phyloP scores from a whole-genome alignment of 768 basidiomycete genomes.

The Flagelloscypha sp. region DNA sequence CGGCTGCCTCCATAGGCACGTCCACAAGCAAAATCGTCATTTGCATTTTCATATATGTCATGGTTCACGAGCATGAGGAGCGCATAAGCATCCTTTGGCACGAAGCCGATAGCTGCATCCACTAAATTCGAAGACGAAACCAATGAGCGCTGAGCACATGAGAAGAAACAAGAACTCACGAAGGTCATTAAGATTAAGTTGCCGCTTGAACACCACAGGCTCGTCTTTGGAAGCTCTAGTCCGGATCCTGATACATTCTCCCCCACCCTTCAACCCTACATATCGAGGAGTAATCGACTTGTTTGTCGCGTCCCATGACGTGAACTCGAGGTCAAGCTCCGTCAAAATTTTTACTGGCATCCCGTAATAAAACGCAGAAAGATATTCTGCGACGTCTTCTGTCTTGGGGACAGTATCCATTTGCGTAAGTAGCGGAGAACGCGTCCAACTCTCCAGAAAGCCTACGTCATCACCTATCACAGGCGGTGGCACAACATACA shows the following conservation, averaged over 20 bases:
- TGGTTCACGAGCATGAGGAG: slow-evolving; percentile 26
- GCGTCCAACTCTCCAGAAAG: slow-evolving; percentile 18
- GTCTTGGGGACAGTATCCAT: slow-evolving; percentile 12
- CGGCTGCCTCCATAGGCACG: slow-evolving; percentile 31
- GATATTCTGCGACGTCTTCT: slow-evolving; percentile 20
- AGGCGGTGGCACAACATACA: slow-evolving; percentile 26
- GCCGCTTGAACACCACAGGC: slow-evolving; percentile 18
- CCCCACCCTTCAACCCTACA: slow-evolving; percentile 21
- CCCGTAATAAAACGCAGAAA: slow-evolving; percentile 26
- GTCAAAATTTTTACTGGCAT: slow-evolving; percentile 20
- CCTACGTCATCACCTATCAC: slow-evolving; percentile 14
- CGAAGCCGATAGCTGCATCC: slow-evolving; percentile 24
- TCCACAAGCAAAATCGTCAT: slow-evolving; percentile 30
- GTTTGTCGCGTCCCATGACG: slow-evolving; percentile 17
- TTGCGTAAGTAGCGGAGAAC: slow-evolving; percentile 5
- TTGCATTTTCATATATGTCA: slow-evolving; percentile 26
- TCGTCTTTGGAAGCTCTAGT: slow-evolving; percentile 20
- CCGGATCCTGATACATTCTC: slow-evolving; percentile 26
- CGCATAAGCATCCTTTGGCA: slow-evolving; percentile 27
- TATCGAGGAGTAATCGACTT: slow-evolving; percentile 14
- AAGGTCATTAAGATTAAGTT: slow-evolving; percentile 29
- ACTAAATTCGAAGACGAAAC: no score
- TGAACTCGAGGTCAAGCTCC: slow-evolving; percentile 15
- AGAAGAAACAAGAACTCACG: no score
- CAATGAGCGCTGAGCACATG: no score